phyloP scores from a whole-genome alignment of 2,329 filamentous ascomycete genomes.

The Colletotrichum sp. region DNA sequence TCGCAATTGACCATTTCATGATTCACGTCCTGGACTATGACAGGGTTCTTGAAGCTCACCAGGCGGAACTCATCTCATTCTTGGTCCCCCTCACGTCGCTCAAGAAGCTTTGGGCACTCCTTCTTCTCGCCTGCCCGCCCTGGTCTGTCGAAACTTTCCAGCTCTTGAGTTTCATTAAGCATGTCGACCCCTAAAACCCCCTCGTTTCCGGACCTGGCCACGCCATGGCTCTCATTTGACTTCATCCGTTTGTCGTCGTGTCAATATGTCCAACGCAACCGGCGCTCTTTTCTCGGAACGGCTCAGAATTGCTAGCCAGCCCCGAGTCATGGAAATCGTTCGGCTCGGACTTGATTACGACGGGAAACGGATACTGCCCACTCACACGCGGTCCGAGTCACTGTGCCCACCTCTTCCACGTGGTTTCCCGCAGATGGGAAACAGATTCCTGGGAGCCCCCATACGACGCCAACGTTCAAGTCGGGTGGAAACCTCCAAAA shows the following conservation, averaged over 20 bases:
- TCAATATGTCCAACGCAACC: not conserved
- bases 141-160: not conserved
- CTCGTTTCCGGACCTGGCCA: not conserved
- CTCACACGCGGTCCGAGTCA: not conserved
- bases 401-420: slow-evolving; percentile 11
- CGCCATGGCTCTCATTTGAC: not conserved
- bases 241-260: not conserved
- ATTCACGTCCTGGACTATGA: not conserved
- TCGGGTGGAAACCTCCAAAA: not conserved
- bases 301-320: not conserved
- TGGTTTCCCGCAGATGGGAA: slow-evolving; percentile 6
- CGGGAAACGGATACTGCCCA: not conserved
- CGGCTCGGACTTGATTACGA: not conserved
- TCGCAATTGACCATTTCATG: not conserved
- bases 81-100: not conserved
- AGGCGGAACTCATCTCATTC: not conserved
- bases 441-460: slow-evolving; percentile 1
- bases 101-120: not conserved
- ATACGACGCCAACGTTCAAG: not conserved
- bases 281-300: not conserved
- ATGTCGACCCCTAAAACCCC: not conserved
- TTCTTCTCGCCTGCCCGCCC: not conserved
- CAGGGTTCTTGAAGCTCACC: not conserved
- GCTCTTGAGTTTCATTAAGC: not conserved
- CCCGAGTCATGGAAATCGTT: slow-evolving; percentile 1